phyloP scores from a whole-genome alignment of 2,329 filamentous ascomycete species.

The Talaromyces sp. region DNA sequence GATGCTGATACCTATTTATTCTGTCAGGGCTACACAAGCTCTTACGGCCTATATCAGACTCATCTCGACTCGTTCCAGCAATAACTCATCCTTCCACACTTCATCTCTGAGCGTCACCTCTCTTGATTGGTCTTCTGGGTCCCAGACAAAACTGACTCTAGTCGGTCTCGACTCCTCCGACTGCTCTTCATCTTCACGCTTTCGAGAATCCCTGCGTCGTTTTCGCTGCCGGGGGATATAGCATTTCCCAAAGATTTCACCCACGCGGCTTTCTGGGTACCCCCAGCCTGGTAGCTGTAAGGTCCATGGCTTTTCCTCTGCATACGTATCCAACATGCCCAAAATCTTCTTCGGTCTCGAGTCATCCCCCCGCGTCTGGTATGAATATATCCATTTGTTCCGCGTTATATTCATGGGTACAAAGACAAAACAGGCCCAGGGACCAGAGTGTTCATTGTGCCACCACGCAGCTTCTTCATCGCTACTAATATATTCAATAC shows the following conservation, averaged over 20 bases:
- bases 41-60: not conserved
- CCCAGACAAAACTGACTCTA: not conserved
- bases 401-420: not conserved
- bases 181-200: not conserved
- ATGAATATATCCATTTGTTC: not conserved
- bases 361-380: not conserved
- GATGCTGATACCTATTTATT: too few relatives aligned
- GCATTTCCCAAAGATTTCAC: not conserved
- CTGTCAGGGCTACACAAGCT: too few relatives aligned
- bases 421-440: not conserved
- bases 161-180: not conserved
- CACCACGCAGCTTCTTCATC: slow-evolving; percentile 1
- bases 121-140: not conserved
- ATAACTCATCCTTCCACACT: not conserved
- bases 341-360: not conserved
- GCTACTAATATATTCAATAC: not conserved
- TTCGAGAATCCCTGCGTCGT: not conserved
- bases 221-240: slow-evolving; percentile 1
- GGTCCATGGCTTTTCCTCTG: not conserved
- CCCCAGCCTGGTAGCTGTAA: not conserved
- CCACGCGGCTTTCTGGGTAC: not conserved
- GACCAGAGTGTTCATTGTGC: not conserved
- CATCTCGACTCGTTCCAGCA: slow-evolving; percentile 2
- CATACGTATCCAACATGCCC: not conserved
- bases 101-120: not conserved